These are phyloP conservation scores for Penicillium arizonense DNA, from an alignment of 495 filamentous ascomycete species.

Conservation along the genomic window DNA sequence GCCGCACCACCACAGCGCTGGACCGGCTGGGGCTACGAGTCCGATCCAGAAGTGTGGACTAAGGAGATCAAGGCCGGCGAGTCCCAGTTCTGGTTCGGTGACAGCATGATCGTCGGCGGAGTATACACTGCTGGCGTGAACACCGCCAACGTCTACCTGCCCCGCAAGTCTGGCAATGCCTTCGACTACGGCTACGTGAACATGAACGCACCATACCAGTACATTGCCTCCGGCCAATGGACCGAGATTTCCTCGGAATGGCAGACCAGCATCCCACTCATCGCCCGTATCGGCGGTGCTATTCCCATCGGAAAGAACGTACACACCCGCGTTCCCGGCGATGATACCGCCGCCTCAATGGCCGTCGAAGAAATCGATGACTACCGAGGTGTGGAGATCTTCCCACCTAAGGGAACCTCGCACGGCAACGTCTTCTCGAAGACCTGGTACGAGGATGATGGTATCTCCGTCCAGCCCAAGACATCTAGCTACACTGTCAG, in stretches of 20 bases:
- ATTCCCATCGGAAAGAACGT: slow-evolving; percentile 57
- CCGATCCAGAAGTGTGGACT: slow-evolving; percentile 61
- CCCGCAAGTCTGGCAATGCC: slow-evolving; percentile 34
- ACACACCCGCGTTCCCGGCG: slow-evolving; percentile 56
- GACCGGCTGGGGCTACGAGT: slow-evolving; percentile 67
- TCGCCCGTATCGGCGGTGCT: slow-evolving; percentile 59
- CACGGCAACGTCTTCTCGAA: slow-evolving; percentile 37
- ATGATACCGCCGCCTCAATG: slow-evolving; percentile 49
- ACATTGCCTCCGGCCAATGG: slow-evolving; percentile 60
- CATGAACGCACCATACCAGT: slow-evolving; percentile 58
- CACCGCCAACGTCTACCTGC: slow-evolving; percentile 58
- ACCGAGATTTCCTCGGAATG: slow-evolving; percentile 56
- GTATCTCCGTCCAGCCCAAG: slow-evolving; percentile 45
- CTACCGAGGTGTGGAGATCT: slow-evolving; percentile 62
- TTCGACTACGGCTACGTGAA: slow-evolving; percentile 60
- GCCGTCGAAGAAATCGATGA: slow-evolving; percentile 57
- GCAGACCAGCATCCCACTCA: slow-evolving; percentile 58
- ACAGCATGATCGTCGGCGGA: slow-evolving; percentile 62
- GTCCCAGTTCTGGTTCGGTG: slow-evolving; percentile 69
- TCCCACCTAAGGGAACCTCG: slow-evolving; percentile 48
- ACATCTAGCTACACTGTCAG: slow-evolving; percentile 43
- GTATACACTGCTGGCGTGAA: slow-evolving; percentile 59
- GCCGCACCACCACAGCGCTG: slow-evolving; percentile 64
- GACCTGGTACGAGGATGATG: slow-evolving; percentile 66
- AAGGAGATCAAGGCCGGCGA: slow-evolving; percentile 54